phyloP scores from a whole-genome alignment of 306 rosid genomes.

The Corylus americana region DNA sequence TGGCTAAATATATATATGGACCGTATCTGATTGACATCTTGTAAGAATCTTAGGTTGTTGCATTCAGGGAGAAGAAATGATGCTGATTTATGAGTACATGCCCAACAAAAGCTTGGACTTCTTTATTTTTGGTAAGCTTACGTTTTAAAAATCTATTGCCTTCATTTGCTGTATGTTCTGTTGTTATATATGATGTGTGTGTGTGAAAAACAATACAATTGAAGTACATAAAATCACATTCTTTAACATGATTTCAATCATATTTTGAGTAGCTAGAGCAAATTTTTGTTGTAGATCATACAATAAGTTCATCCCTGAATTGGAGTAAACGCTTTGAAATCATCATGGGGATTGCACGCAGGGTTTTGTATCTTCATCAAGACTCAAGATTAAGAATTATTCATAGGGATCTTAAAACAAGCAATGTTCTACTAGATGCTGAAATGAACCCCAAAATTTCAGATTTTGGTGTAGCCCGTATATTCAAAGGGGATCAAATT shows the following conservation, averaged over 20 bases:
- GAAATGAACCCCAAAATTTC: not conserved
- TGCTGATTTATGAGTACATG: slow-evolving; percentile 46
- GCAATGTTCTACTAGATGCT: not conserved
- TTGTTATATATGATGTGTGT: too few relatives aligned
- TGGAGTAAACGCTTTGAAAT: slow-evolving; percentile 1
- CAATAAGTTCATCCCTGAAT: not conserved
- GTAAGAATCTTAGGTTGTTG: slow-evolving; percentile 44
- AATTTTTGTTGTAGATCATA: not conserved
- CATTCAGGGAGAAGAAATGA: slow-evolving; percentile 34
- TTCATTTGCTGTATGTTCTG: too few relatives aligned
- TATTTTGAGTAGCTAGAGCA: not conserved
- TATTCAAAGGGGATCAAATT: not conserved
- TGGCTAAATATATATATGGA: too few relatives aligned
- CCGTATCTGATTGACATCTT: too few relatives aligned
- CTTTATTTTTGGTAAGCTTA: slow-evolving; percentile 32
- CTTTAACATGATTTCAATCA: not conserved
- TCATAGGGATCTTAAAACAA: not conserved
- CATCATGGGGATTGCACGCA: slow-evolving; percentile 1
- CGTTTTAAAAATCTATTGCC: too few relatives aligned
- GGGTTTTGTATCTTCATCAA: slow-evolving; percentile 4
- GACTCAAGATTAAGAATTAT: not conserved
- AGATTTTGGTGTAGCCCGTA: not conserved
- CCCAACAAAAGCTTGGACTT: slow-evolving; percentile 40
- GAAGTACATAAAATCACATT: not conserved
- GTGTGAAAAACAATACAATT: not conserved